Evolutionary conservation across 805 yeast genomes (phyloP).

Genomic region (Starmerella apicola): DNA sequence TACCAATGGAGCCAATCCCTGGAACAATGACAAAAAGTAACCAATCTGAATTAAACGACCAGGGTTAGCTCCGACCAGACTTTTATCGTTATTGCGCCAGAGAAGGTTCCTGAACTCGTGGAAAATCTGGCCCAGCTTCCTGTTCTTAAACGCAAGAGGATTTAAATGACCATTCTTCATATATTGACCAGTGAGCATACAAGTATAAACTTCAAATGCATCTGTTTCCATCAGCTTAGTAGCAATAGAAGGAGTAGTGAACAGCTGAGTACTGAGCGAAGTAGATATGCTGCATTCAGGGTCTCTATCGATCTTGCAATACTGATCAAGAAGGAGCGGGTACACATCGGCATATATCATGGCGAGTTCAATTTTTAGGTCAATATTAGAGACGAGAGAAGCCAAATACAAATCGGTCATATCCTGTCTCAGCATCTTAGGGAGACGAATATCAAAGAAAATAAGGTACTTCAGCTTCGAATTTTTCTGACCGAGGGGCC

Average conservation of each 20-base stretch:
- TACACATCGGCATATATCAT: conserved; percentile 75
- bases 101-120: conserved; percentile 69
- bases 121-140: conserved; percentile 68
- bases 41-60: conserved; percentile 46
- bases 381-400: conserved; percentile 47
- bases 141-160: conserved; percentile 44
- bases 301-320: conserved; percentile 66
- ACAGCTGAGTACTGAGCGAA: conserved; percentile 68
- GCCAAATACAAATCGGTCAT: conserved; percentile 56
- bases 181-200: conserved; percentile 50
- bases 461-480: conserved; percentile 44
- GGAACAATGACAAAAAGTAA: conserved; percentile 55
- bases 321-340: conserved; percentile 60
- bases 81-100: conserved; percentile 50
- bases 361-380: conserved; percentile 48
- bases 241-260: conserved; percentile 79
- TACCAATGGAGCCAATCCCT: conserved; percentile 61
- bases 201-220: conserved; percentile 48
- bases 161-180: conserved; percentile 38
- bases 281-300: conserved; percentile 71
- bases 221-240: conserved; percentile 49
- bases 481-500: conserved; percentile 11
- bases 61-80: conserved; percentile 33
- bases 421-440: conserved; percentile 47
- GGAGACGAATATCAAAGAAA: conserved; percentile 58